Evolutionary conservation across 192 early-diverging fungal genomes (phyloP), one percentile per base, ranked within the genome.

Genomic region (Entomortierella beljakovae): DNA sequence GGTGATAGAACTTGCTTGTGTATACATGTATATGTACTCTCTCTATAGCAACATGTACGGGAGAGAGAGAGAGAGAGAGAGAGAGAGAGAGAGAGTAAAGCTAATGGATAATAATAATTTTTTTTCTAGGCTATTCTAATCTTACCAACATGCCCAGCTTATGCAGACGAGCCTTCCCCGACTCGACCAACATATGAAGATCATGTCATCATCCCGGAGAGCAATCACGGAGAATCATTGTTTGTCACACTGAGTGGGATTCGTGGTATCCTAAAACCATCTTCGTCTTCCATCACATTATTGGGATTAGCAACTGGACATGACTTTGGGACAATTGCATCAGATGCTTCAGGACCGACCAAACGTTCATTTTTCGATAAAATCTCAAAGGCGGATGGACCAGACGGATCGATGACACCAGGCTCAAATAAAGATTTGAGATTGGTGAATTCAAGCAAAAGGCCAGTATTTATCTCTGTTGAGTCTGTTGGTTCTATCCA

Each of bases 311-410:
- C 74, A 0, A 50, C 66, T n/a, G 74, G 66, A 26, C 74, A 77
- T 16, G 66, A 68, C 42, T 69, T 64, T 23, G 66, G 54, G 1
- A 77, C 74, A 7, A 57, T 77, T 34, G 61, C 54, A n/a, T 57
- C 74, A n/a, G 66, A 77, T 46, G 74, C 74, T 9, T 67, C 74
- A 42, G 74, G 74, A 43, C 74, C 66, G 9, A 69, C 61, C 22
- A 77, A 77, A 49, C 65, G 65, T 35, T 63, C 66, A 6, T 77
- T 77, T n/a, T 77, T 77, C 57, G 74, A 77, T n/a, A 77, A 63
- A 7, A 51, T 77, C 25, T 68, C 66, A 1, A 77, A 77, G 35
- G 25, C 74, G 7, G 61, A 60, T 23, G 43, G 46, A 3, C 11
- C 48, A 10, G 35, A 54, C 13, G 42, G 37, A 18, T 38, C 64